Conservation (phyloP, 192 early-diverging fungal species). For the Geranomyces variabilis region DNA sequence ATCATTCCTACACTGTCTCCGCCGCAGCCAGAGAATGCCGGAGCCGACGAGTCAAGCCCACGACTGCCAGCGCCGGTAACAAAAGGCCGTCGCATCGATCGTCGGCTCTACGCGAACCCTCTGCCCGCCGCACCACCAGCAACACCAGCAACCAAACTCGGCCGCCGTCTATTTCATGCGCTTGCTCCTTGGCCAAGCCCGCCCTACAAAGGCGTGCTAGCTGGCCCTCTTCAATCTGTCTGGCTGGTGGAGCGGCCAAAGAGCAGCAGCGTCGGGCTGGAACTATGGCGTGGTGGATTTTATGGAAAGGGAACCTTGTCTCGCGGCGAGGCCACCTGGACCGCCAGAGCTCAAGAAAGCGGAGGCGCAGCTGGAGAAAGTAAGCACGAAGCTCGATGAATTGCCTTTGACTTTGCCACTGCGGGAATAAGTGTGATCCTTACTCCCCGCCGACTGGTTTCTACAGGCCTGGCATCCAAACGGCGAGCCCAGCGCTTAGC, state of each 20-base stretch:
- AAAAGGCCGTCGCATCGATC: neutral
- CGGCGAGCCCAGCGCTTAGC: constrained; percentile 11
- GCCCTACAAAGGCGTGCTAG: constrained; percentile 24
- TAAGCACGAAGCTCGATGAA: neutral
- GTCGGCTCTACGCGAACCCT: constrained; percentile 14
- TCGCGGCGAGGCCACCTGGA: constrained; percentile 80
- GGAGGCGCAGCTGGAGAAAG: constrained; percentile 17
- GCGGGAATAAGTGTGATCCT: neutral
- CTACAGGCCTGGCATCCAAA: constrained; percentile 14
- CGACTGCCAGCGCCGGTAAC: no score
- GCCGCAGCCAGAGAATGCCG: no score
- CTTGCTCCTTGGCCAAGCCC: constrained; percentile 10
- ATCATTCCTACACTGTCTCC: no score
- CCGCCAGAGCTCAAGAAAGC: constrained; percentile 35
- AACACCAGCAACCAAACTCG: neutral
- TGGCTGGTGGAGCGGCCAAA: constrained; percentile 19
- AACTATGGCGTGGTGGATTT: constrained; percentile 67
- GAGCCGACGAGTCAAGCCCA: no score
- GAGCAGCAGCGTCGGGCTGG: neutral
- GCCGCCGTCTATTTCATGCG: neutral
- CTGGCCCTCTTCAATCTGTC: constrained; percentile 13
- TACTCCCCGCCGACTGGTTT: no score
- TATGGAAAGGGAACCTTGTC: constrained; percentile 81
- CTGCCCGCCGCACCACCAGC: neutral
- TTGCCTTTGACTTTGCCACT: neutral